Evolutionary conservation across 2,329 filamentous ascomycete genomes (phyloP).

Genomic region (Penicillium italicum): DNA sequence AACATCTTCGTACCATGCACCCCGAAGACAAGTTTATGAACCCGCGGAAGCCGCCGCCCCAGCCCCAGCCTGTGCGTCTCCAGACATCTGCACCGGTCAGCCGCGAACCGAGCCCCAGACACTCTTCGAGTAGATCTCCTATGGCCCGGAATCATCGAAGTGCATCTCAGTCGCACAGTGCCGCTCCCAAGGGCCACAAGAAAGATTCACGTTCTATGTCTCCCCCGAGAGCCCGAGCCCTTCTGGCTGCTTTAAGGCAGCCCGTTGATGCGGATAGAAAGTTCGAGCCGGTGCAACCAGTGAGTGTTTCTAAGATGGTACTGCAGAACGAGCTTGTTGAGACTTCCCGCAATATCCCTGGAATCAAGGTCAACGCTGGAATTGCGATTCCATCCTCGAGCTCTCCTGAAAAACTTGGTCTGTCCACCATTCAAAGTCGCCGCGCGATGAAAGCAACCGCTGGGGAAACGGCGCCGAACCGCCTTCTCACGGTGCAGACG

Average conservation of each 20-base stretch:
- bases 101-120: conserved; percentile 23
- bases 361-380: conserved; percentile 13
- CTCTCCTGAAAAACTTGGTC: conserved; percentile 4
- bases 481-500: conserved; percentile 30
- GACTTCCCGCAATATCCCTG: conserved; percentile 16
- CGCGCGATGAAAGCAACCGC: conserved; percentile 33
- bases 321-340: conserved; percentile 3
- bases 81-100: conserved; percentile 43
- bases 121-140: conserved; percentile 29
- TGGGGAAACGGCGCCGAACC: conserved; percentile 25
- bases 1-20: conserved; percentile 67
- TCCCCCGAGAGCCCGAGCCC: conserved; percentile 35
- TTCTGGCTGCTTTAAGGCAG: conserved; percentile 39
- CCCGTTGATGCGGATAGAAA: conserved; percentile 23
- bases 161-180: conserved; percentile 37
- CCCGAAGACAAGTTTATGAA: conserved; percentile 71
- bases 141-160: conserved; percentile 27
- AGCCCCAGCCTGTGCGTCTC: conserved; percentile 46
- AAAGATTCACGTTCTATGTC: conserved; percentile 38
- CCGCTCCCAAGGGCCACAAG: conserved; percentile 16
- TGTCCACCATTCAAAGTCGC: conserved; percentile 38
- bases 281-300: conserved; percentile 7
- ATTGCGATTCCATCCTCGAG: conserved; percentile 4
- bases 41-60: conserved; percentile 58
- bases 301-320: conserved; percentile 4